Percentiles rank a stretch among this genome's conserved stretches.
phyloP scores from a whole-genome alignment of 805 yeast genomes.

The Candida maltosa region DNA sequence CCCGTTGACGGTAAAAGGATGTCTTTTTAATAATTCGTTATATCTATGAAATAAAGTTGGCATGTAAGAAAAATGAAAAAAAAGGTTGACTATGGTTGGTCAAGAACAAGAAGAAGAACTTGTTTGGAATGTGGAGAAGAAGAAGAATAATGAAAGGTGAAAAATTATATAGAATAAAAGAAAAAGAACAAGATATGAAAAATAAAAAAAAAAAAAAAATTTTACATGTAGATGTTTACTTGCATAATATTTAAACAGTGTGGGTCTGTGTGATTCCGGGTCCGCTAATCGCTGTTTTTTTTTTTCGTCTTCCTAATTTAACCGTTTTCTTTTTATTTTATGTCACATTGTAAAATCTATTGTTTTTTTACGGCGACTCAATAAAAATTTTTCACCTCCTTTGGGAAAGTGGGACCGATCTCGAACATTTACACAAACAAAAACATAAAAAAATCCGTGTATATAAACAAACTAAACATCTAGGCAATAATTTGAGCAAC shows the following conservation, averaged over 20 bases:
- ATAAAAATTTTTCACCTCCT: too few species aligned
- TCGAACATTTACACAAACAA: too few species aligned
- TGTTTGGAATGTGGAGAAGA: too few species aligned
- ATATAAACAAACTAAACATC: too few species aligned
- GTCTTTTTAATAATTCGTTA: slow-evolving; percentile 30
- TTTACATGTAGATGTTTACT: too few species aligned
- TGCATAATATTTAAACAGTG: too few species aligned
- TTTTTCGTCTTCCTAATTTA: neutral
- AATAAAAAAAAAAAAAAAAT: too few species aligned
- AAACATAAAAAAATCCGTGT: too few species aligned
- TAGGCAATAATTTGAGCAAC: slow-evolving; percentile 23
- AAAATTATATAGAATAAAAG: neutral
- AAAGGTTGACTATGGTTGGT: neutral
- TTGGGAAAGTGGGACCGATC: too few species aligned
- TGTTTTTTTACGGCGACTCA: neutral
- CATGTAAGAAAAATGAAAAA: slow-evolving; percentile 3
- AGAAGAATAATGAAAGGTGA: too few species aligned
- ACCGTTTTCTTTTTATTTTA: neutral
- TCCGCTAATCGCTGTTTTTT: neutral
- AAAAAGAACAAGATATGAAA: too few species aligned
- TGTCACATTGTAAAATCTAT: neutral
- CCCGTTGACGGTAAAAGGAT: slow-evolving; percentile 55
- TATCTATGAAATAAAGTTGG: slow-evolving; percentile 17
- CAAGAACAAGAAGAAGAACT: neutral
- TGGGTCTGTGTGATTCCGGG: too few species aligned